A percentile compares a stretch with the other conserved stretches of the same genome.
These are phyloP conservation scores for Hyphodiscus sp. DNA, from an alignment of 2,329 filamentous ascomycete genomes.

Conservation along the genomic window DNA sequence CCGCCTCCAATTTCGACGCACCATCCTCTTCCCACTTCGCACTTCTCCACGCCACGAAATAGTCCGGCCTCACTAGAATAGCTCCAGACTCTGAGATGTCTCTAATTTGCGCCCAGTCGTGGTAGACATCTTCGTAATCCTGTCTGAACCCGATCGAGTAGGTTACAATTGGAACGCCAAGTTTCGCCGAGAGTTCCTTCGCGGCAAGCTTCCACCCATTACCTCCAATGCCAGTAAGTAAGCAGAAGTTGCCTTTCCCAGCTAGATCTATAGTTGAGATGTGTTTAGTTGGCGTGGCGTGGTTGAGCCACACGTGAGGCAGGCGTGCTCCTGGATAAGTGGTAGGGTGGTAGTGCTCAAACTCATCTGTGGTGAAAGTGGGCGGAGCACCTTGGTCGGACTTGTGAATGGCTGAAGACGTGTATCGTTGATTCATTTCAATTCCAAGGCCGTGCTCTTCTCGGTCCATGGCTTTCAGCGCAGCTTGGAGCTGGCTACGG, in stretches of 20 bases:
- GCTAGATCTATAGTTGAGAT: conserved; percentile 55
- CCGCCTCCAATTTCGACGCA: too few species aligned
- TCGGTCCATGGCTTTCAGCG: conserved; percentile 12
- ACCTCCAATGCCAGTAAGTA: conserved; percentile 51
- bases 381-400: too few species aligned
- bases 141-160: conserved; percentile 50
- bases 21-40: too few species aligned
- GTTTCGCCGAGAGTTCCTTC: conserved; percentile 28
- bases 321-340: conserved; percentile 55
- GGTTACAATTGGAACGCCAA: conserved; percentile 41
- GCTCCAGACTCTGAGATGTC: conserved; percentile 52
- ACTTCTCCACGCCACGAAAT: conserved; percentile 27
- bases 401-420: background rate
- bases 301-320: conserved; percentile 58
- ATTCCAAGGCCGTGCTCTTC: conserved; percentile 1
- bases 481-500: too few species aligned
- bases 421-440: conserved; percentile 5
- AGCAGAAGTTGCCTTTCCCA: conserved; percentile 45
- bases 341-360: conserved; percentile 15
- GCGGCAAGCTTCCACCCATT: conserved; percentile 47
- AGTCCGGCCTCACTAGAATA: conserved; percentile 52
- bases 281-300: conserved; percentile 35
- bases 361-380: too few species aligned
- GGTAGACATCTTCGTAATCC: conserved; percentile 57
- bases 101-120: conserved; percentile 48